Evolutionary conservation across 441 rosid genomes (phyloP), one percentile per base, ranked within the genome.

Genomic region (Arabidopsis hybrid): DNA sequence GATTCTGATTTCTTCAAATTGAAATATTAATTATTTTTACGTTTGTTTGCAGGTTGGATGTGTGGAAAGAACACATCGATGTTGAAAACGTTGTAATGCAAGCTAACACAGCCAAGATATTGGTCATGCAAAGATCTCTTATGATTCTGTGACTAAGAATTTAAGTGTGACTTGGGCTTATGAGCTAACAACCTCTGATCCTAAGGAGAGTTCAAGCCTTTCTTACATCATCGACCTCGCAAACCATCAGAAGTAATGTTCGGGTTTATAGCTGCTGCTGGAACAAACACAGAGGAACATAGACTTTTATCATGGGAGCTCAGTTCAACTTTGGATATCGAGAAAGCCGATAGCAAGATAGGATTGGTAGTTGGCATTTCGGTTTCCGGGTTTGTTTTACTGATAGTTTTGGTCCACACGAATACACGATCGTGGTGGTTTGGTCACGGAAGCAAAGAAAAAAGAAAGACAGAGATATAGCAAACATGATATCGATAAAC

Each of bases 141-240:
- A 83, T 55, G 74, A 77, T 29, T 61, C 80, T 13, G 56, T 77
- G 11, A 71, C 72, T 0, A 77, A 34, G 38, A 86, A 83, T 38
- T 60, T 86, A 34, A 78, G 76, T 17, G 87, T 81, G 18, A 74
- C 75, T 11, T 83, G 84, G 85, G 65, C 16, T 53, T 82, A 73
- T 13, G 60, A 51, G 6, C 12, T 16, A 0, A 77, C 70, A 2
- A 75, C 64, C 3, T 47, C 72, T 21, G 72, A 67, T 13, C 55
- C 78, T 18, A 50, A 26, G 3, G 84, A 79, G 61, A 79, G 39
- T 52, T 69, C 79, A 5, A 83, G 76, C 43, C 74, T 85, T 40
- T 80, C 49, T 1, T 68, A 71, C 26, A 57, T 69, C n/a, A 76
- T 85, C 8, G 82, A 78, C 78, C 67, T 83, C 0, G 46, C n/a